Base-by-base conservation (phyloP, 352 stramenopile genomes). In the Phytophthora palmivora region DNA sequence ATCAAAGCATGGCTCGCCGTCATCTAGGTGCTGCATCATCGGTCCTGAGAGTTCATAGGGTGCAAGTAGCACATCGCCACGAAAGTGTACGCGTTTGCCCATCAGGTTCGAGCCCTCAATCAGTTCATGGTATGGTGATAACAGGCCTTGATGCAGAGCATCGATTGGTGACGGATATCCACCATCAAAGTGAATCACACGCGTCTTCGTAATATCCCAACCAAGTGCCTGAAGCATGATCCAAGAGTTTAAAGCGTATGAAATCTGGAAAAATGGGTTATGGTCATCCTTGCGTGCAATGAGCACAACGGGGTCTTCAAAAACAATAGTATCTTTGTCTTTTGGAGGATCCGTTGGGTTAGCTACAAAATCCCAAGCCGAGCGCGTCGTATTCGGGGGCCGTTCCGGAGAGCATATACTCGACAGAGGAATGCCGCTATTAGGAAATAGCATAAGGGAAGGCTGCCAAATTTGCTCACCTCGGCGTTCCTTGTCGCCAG, bases 21-120 rank as follows among this genome's bases (percentile, higher is more conserved):
- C 64, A 49, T 93, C 64, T 34, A 93, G 48, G 39, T 93, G 84
- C 57, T 88, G 70, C 75, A 91, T 90, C 67, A 91, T 79, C 0
- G 80, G 79, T 0, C 84, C 82, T 0, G 59, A 76, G 2, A 63
- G 47, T 16, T 93, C 84, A 24, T 68, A 89, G 18, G 82, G 78
- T 6, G 76, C 66, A 6, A 91, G 33, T 32, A 89, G 2, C 2
- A 85, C 84, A 9, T 78, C 48, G 18, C 82, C 77, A 19, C 61
- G 63, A 15, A 88, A 85, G 16, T 78, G 67, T 1, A 83, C 42
- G 2, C 63, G 50, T 18, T 73, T 75, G 0, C 63, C 61, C n/a
- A 76, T 56, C 0, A 84, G 53, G 6, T 58, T 48, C n/a, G 56
- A 19, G 4, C 75, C 78, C 2, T 74, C 58, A 33, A 84, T 58